These are phyloP conservation scores for Epipyxis sp. DNA, from an alignment of 108 stramenopile genomes.

Conservation along the genomic window DNA sequence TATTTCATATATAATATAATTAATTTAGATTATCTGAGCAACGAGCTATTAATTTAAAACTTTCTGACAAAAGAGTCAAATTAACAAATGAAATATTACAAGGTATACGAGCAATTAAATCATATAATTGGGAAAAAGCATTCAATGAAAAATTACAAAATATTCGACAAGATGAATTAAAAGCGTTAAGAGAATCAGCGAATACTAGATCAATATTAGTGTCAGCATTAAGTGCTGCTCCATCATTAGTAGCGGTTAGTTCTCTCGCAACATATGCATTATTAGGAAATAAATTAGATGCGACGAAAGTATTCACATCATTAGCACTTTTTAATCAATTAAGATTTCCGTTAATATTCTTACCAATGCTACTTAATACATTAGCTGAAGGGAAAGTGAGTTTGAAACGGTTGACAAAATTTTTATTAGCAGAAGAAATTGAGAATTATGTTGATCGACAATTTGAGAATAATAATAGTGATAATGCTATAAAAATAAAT, in stretches of 20 bases:
- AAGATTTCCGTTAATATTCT: conserved; percentile 62
- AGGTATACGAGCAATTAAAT: conserved; percentile 56
- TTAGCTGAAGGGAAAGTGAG: conserved; percentile 22
- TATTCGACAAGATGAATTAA: conserved; percentile 26
- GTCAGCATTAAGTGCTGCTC: conserved; percentile 43
- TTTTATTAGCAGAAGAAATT: neutral
- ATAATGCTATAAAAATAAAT: neutral
- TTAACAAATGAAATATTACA: conserved; percentile 56
- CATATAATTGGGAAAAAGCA: conserved; percentile 57
- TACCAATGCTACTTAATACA: conserved; percentile 19
- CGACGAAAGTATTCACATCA: conserved; percentile 78
- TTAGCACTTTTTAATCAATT: conserved; percentile 88
- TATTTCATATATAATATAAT: too few species aligned
- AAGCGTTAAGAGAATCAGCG: conserved; percentile 21
- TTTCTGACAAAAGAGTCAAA: conserved; percentile 44
- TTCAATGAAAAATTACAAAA: conserved; percentile 46
- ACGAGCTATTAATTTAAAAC: conserved; percentile 30
- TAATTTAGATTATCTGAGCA: conserved; percentile 18
- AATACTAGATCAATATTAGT: conserved; percentile 49
- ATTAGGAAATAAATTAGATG: conserved; percentile 55
- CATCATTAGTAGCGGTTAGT: conserved; percentile 47
- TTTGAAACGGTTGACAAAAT: neutral
- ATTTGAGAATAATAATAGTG: neutral
- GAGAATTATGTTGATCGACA: neutral
- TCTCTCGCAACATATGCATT: conserved; percentile 40